Evolutionary conservation across 768 basidiomycete genomes (phyloP), one percentile per base, ranked within the genome.

Genomic region (Coprinopsis strossmayeri): DNA sequence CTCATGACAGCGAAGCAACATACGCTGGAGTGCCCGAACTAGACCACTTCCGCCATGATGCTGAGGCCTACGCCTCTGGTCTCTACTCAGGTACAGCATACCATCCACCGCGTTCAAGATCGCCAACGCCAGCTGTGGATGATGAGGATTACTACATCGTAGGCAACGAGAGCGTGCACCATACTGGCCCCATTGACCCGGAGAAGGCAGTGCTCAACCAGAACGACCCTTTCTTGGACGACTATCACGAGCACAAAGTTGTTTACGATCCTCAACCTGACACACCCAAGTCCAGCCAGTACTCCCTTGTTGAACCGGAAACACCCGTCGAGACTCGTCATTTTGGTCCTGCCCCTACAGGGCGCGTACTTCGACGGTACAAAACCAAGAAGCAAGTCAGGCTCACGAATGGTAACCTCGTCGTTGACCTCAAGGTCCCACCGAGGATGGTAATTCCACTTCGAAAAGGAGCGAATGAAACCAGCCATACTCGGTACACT

Each of bases 381-480:
- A 77, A 78, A 57, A 73, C 74, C 2, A 92, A 82, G 69, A 89
- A 90, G 61, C 78, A 84, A 17, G 87, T 96, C 15, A 82, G 82
- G 53, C 70, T 91, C 49, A 91, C 86, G 37, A 83, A 88, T 59
- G 94, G 94, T 5, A 91, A 96, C 62, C 74, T 95, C 37, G 90
- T 95, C 13, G 71, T 93, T 13, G 84, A 93, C 55, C 69, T 93
- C 48, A 75, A 79, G 40, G 88, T 96, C 1, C 94, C 94, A 5
- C 82, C 88, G 2, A 86, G 85, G 57, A 72, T 97, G 34, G 79
- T 92, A 17, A 65, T 96, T 50, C 84, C 87, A 25, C n/a, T n/a
- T n/a, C 65, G 87, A 58, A 65, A 75, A 39, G 79, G 84, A 49
- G 77, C 84, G 56, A 72, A 79, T 38, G 89, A 93, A 65, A 88